phyloP scores from a whole-genome alignment of 352 stramenopile genomes.

The Phytophthora podocarpi region DNA sequence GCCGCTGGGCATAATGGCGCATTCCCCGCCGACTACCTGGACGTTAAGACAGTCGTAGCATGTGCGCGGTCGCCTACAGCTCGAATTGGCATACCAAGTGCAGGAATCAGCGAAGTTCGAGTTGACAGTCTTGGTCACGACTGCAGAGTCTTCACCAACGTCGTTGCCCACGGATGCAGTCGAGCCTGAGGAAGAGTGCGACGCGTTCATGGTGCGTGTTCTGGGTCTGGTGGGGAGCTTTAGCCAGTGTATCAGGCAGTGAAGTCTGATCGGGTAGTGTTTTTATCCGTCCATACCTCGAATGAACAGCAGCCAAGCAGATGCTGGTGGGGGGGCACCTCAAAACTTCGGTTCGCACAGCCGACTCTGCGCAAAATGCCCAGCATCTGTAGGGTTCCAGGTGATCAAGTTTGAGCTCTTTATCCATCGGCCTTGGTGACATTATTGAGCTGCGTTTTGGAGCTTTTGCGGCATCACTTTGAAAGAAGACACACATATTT shows the following conservation, averaged over 20 bases:
- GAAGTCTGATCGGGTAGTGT: not conserved
- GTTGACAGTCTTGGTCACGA: conserved; percentile 29
- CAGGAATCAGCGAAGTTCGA: conserved; percentile 34
- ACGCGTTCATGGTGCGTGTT: conserved; percentile 18
- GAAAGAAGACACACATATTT: not conserved
- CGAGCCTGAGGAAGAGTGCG: conserved; percentile 20
- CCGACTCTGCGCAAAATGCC: conserved; percentile 13
- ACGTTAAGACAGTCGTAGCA: conserved; percentile 70
- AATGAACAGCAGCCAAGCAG: conserved; percentile 20
- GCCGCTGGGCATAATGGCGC: conserved; percentile 29
- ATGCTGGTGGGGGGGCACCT: conserved; percentile 4
- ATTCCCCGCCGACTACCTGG: conserved; percentile 19
- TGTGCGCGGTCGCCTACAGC: conserved; percentile 44
- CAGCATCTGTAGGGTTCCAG: conserved; percentile 26
- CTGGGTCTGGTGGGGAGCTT: not conserved
- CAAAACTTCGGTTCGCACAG: conserved; percentile 17
- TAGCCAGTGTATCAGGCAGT: not conserved
- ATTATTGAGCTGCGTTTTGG: not conserved
- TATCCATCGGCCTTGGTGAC: conserved; percentile 1
- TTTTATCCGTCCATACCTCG: conserved; percentile 19
- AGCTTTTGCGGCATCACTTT: too few relatives aligned
- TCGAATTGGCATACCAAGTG: conserved; percentile 36
- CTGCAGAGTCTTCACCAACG: conserved; percentile 2
- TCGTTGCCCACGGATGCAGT: not conserved
- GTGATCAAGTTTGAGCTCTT: conserved; percentile 1